Conservation (phyloP, 768 basidiomycete genomes). For the Termitomyces titanicus region DNA sequence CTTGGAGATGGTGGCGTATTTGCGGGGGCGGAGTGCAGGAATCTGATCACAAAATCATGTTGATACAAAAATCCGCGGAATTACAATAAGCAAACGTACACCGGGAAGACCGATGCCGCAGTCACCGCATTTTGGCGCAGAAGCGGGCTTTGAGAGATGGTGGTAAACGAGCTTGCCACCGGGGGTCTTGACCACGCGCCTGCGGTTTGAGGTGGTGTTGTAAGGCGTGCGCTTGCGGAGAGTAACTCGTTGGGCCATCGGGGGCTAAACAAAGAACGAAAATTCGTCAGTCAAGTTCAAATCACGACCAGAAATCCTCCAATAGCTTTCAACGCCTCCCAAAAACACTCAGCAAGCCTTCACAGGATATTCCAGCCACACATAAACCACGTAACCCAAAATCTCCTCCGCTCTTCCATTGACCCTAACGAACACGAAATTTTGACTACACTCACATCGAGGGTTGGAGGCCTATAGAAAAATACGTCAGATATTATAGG, state of each 20-base stretch:
- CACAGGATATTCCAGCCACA: background rate
- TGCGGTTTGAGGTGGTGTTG: slow-evolving; percentile 96
- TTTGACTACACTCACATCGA: slow-evolving; percentile 30
- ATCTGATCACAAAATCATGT: slow-evolving; percentile 44
- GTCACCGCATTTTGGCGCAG: slow-evolving; percentile 97
- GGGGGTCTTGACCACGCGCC: slow-evolving; percentile 96
- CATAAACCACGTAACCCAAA: background rate
- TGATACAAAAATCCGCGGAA: background rate
- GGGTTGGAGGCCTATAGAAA: slow-evolving; percentile 8
- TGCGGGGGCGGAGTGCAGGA: slow-evolving; percentile 91
- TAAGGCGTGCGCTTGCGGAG: slow-evolving; percentile 98
- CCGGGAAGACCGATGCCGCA: slow-evolving; percentile 93
- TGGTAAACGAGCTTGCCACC: slow-evolving; percentile 98
- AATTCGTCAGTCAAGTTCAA: slow-evolving; percentile 1
- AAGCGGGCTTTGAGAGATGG: slow-evolving; percentile 92
- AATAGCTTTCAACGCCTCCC: background rate
- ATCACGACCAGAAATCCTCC: background rate
- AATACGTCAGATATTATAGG: slow-evolving; percentile 2
- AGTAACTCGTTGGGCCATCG: slow-evolving; percentile 98
- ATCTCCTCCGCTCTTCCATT: background rate
- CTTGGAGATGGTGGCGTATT: slow-evolving; percentile 96
- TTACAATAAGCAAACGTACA: slow-evolving; percentile 47
- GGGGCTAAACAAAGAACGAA: slow-evolving; percentile 16
- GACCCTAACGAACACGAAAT: background rate
- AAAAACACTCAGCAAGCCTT: background rate